Percentiles rank a stretch among this genome's conserved stretches.
phyloP scores from a whole-genome alignment of 2,329 filamentous ascomycete species.

The Chrysoporthe cubensis region DNA sequence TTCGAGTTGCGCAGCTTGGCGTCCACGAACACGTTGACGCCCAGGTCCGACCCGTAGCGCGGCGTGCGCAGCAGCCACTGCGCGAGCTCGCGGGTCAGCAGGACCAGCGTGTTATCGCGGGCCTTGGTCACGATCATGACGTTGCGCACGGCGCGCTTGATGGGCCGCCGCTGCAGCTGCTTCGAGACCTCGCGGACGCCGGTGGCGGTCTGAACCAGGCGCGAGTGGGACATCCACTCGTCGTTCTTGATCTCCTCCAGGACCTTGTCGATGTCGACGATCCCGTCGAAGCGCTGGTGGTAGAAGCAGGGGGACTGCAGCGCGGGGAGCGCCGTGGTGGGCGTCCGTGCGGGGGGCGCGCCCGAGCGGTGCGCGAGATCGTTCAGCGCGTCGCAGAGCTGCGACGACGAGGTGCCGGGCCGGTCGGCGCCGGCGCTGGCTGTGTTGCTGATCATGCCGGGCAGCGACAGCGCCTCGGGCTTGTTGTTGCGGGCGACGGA shows the following conservation, averaged over 20 bases:
- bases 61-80: conserved; percentile 88
- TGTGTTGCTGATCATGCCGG: conserved; percentile 60
- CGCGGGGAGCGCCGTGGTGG: conserved; percentile 62
- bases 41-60: conserved; percentile 85
- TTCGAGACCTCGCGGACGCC: conserved; percentile 94
- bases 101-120: conserved; percentile 89
- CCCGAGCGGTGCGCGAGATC: conserved; percentile 50
- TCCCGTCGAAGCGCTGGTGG: conserved; percentile 94
- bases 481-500: conserved; percentile 57
- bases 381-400: conserved; percentile 64
- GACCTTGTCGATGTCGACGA: conserved; percentile 92
- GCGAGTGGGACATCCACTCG: conserved; percentile 89
- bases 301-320: conserved; percentile 96
- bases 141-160: conserved; percentile 88
- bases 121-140: conserved; percentile 99
- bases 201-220: conserved; percentile 92
- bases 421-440: conserved; percentile 36
- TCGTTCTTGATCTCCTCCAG: conserved; percentile 91
- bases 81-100: conserved; percentile 83
- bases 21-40: conserved; percentile 98
- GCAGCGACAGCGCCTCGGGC: conserved; percentile 65
- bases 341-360: conserved; percentile 29
- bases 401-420: conserved; percentile 58
- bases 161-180: conserved; percentile 88
- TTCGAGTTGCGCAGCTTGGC: conserved; percentile 87